Conservation (phyloP, 2,329 filamentous ascomycete genomes). For the Curvularia sp. region DNA sequence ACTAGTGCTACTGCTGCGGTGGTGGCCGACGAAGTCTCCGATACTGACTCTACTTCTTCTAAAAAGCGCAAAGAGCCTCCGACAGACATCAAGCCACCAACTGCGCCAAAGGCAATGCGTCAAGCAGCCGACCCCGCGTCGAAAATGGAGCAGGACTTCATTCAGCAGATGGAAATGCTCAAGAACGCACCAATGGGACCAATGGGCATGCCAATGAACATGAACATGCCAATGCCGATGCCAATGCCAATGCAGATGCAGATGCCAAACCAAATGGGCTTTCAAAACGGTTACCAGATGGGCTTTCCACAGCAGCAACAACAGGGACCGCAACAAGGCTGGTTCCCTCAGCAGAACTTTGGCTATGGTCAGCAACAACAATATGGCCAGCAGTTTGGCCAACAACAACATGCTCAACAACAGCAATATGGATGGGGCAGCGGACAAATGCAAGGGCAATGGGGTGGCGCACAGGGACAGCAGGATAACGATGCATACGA, state of each 20-base stretch:
- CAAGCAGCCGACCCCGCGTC: slow-evolving; percentile 62
- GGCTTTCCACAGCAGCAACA: slow-evolving; percentile 14
- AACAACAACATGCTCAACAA: slow-evolving; percentile 6
- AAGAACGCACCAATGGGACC: slow-evolving; percentile 50
- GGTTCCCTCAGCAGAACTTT: slow-evolving; percentile 64
- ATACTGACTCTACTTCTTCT: slow-evolving; percentile 50
- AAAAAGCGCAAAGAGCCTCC: slow-evolving; percentile 86
- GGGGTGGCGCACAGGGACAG: slow-evolving; percentile 12
- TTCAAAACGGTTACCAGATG: slow-evolving; percentile 23
- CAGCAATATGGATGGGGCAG: slow-evolving; percentile 23
- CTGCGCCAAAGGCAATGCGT: slow-evolving; percentile 57
- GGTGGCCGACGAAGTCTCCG: slow-evolving; percentile 45
- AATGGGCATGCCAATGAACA: slow-evolving; percentile 33
- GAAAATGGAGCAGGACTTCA: slow-evolving; percentile 51
- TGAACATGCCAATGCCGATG: slow-evolving; percentile 36
- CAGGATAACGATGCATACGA: slow-evolving; percentile 75
- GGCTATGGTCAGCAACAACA: slow-evolving; percentile 19
- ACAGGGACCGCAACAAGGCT: slow-evolving; percentile 10
- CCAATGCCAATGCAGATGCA: slow-evolving; percentile 16
- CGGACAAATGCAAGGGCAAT: slow-evolving; percentile 13
- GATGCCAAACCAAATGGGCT: slow-evolving; percentile 9
- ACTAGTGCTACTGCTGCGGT: slow-evolving; percentile 45
- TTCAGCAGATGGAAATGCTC: slow-evolving; percentile 56
- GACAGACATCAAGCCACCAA: slow-evolving; percentile 62
- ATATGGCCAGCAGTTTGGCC: slow-evolving; percentile 11